Base-by-base conservation (phyloP, 495 filamentous ascomycete genomes). In the Echria macrotheca region DNA sequence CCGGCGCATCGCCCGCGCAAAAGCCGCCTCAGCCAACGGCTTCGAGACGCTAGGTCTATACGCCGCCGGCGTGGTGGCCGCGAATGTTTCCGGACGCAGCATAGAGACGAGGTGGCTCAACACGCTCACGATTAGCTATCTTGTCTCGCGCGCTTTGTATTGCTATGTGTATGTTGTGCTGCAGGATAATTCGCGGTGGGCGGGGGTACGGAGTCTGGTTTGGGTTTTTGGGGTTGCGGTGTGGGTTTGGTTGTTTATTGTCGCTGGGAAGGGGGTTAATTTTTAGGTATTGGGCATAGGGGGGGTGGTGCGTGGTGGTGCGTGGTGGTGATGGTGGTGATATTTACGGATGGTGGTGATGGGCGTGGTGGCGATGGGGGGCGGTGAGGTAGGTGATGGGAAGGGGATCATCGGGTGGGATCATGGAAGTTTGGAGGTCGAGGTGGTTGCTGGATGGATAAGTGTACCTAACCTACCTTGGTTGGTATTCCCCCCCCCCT, bases 41-140 rank as follows among this genome's bases (percentile, higher is more conserved):
- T 69, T 75, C 45, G 76, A 80, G 58, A 74, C 70, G 15, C 53
- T 80, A 15, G 67, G 65, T 24, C 49, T 77, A 21, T 79, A 66
- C 57, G 73, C 76, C 0, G 70, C 73, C 0, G 71, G 60, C 29
- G 69, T 80, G 17, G 70, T 73, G 7, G 77, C 75, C 1, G 77
- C 68, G 9, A 80, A 79, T 46, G 50, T 51, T 2, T 67, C 73
- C 0, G 55, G 63, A 7, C n/a, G n/a, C n/a, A 31, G 12, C 7
- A 38, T 78, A 0, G 24, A 57, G 21, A 36, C 53, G 5, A 43
- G 17, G 0, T 61, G 49, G 35, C 43, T 77, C 28, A 79, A 79
- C 55, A 21, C 33, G 18, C 55, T 77, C 6, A 57, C 67, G 25
- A 36, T 71, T 6, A 57, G 53, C 7, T 77, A 79, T 48, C 22